Evolutionary conservation across 192 early-diverging fungal species (phyloP).

Genomic region (Pilaira anomala): DNA sequence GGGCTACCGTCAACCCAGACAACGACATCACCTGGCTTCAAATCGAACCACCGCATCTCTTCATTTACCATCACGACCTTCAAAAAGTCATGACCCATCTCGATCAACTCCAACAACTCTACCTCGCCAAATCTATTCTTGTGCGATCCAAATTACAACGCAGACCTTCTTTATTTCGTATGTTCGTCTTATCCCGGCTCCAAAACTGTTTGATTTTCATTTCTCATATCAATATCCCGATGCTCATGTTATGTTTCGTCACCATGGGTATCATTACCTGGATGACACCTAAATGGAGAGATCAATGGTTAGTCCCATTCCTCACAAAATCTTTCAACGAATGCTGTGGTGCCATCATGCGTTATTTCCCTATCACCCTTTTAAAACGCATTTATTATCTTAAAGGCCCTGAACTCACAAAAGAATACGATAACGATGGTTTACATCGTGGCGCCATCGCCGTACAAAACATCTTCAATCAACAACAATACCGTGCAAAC

Average conservation of each 20-base stretch:
- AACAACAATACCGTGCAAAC: conserved; percentile 13
- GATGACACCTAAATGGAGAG: conserved; percentile 24
- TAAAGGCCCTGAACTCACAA: not conserved
- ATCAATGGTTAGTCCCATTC: conserved; percentile 21
- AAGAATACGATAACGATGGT: conserved; percentile 24
- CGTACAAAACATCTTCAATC: conserved; percentile 15
- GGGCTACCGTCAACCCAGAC: conserved; percentile 6
- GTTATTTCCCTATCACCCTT: not conserved
- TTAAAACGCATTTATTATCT: not conserved
- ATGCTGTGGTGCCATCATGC: not conserved
- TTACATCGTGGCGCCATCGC: conserved; percentile 28
- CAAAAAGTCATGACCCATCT: not conserved
- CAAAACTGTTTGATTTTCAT: not conserved
- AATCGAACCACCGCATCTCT: not conserved
- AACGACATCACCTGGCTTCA: not conserved
- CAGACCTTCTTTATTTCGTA: conserved; percentile 10
- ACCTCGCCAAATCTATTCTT: not conserved
- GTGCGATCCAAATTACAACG: not conserved
- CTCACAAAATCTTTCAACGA: not conserved
- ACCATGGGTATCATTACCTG: conserved; percentile 25
- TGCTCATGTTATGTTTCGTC: conserved; percentile 23
- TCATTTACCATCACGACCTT: not conserved
- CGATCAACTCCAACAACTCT: not conserved
- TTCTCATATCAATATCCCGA: conserved; percentile 24
- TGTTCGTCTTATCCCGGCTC: not conserved